phyloP scores from a whole-genome alignment of 164 flowering plant species.

The Piper betle region DNA sequence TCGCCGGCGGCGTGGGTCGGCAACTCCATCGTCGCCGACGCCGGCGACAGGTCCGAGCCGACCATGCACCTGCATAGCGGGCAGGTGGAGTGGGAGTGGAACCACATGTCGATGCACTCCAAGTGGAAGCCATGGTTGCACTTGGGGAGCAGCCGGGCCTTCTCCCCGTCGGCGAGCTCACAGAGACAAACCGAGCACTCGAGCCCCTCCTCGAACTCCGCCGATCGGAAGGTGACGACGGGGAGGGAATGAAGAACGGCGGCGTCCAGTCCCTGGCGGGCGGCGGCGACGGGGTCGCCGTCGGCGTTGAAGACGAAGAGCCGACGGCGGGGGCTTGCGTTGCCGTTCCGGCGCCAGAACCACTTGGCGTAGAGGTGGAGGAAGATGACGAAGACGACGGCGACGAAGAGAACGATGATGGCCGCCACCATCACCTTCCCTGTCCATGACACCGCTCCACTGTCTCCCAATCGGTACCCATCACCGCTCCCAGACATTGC shows the following conservation, averaged over 20 bases:
- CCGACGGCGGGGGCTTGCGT: neutral
- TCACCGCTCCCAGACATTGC: neutral
- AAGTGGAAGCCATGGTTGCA: conserved; percentile 59
- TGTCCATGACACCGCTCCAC: conserved; percentile 15
- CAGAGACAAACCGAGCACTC: conserved; percentile 54
- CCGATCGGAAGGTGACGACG: conserved; percentile 13
- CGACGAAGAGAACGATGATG: conserved; percentile 41
- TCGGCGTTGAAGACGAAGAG: neutral
- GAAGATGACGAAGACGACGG: conserved; percentile 43
- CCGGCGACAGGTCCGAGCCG: neutral
- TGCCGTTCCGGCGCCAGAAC: conserved; percentile 39
- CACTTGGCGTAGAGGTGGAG: conserved; percentile 73
- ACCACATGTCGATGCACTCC: conserved; percentile 71
- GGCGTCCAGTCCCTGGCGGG: conserved; percentile 4
- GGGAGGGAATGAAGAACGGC: conserved; percentile 13
- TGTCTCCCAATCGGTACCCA: neutral
- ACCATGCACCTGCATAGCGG: conserved; percentile 41
- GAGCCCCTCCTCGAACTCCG: conserved; percentile 26
- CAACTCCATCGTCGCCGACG: neutral
- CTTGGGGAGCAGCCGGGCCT: conserved; percentile 34
- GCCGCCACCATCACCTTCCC: conserved; percentile 54
- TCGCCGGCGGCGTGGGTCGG: neutral
- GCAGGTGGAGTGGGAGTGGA: conserved; percentile 55
- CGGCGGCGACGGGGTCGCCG: conserved; percentile 24
- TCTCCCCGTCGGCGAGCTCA: conserved; percentile 39